Base-by-base conservation (phyloP, 1,284 basidiomycete genomes). In the Schizophyllum amplum region DNA sequence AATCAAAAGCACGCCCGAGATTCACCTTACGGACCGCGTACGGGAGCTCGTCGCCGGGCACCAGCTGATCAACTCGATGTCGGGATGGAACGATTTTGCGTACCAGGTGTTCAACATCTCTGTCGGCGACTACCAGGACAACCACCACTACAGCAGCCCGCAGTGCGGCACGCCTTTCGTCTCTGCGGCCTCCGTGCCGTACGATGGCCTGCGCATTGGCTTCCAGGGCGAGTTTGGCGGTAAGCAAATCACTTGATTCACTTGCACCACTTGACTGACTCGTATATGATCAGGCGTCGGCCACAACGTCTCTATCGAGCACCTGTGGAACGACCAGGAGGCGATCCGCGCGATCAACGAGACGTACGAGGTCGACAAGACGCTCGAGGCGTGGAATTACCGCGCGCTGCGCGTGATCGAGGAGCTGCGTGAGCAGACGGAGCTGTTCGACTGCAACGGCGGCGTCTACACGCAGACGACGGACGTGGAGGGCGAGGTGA, bases 171-270 rank as follows among this genome's bases (percentile, higher is more conserved):
- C 60, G 48, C 60, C 60, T n/a, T 61, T 61, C 53, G 51, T 27
- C 49, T 54, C 51, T 33, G 26, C 57, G 4, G 27, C 60, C 13
- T 55, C 55, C 23, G 49, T 54, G 26, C 60, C 60, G 4, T 57
- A 54, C 48, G 53, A 57, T 20, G 24, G 49, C 26, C 33, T 33
- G 0, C 26, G 60, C 5, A 59, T 61, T 23, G 60, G 58, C 15
- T 61, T 61, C 55, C 60, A 61, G 51, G 60, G 60, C n/a, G 60
- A 61, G 50, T 61, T 61, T 48, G 60, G 60, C 17, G 60, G 60
- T 51, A 55, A 57, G 9, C 50, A 42, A 58, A 58, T 33, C 55
- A 53, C 2, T 56, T 55, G 4, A 52, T 52, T 53, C 54, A 17
- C 47, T 53, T 55, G 13, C n/a, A 21, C 47, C 53, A 15, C n/a